phyloP scores from a whole-genome alignment of 495 filamentous ascomycete species.

The Talaromyces stipitatus region DNA sequence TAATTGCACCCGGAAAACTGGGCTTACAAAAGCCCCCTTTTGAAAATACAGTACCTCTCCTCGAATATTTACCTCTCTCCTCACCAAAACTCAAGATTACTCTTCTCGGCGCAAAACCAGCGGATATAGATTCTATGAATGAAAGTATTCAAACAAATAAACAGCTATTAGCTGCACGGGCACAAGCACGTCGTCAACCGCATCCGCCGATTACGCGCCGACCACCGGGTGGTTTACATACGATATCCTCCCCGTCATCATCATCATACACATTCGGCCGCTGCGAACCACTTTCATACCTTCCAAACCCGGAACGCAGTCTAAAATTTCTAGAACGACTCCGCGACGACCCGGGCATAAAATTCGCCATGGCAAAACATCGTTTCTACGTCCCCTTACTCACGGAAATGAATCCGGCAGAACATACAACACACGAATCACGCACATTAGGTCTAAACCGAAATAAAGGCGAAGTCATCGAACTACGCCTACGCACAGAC shows the following conservation, averaged over 20 bases:
- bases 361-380: constrained; percentile 71
- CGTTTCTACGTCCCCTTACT: constrained; percentile 79
- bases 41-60: constrained; percentile 22
- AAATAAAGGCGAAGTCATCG: constrained; percentile 84
- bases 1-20: constrained; percentile 58
- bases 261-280: constrained; percentile 72
- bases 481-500: constrained; percentile 83
- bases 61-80: constrained; percentile 32
- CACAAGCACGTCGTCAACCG: constrained; percentile 24
- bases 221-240: constrained; percentile 35
- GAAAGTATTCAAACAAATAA: constrained; percentile 30
- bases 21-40: constrained; percentile 61
- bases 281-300: constrained; percentile 67
- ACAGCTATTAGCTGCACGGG: constrained; percentile 29
- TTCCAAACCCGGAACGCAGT: constrained; percentile 63
- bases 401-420: constrained; percentile 88
- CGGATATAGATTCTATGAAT: constrained; percentile 32
- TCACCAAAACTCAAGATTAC: constrained; percentile 42
- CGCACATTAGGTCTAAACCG: constrained; percentile 83
- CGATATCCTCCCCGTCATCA: constrained; percentile 35
- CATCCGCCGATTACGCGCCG: constrained; percentile 21
- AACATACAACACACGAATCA: constrained; percentile 72
- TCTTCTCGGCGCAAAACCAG: constrained; percentile 28
- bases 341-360: constrained; percentile 77
- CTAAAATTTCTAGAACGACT: constrained; percentile 70